Evolutionary conservation across 2,329 filamentous ascomycete species (phyloP).

Genomic region (Paradendryphiella salina): DNA sequence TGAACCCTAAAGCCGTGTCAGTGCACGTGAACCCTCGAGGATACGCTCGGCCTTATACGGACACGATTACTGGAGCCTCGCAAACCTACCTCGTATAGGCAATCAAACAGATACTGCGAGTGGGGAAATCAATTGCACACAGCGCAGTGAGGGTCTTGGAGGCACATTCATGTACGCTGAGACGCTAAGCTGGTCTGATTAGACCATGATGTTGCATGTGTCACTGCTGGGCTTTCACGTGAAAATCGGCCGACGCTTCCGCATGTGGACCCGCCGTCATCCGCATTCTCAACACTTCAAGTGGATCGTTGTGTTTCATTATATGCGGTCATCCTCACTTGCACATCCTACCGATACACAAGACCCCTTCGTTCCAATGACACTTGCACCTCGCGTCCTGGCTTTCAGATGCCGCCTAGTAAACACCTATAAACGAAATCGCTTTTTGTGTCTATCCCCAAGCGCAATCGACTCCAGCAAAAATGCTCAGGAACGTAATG

Average conservation of each 20-base stretch:
- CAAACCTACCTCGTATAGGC: conserved; percentile 33
- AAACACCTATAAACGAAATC: conserved; percentile 19
- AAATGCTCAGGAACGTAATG: conserved; percentile 40
- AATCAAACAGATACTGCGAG: conserved; percentile 16
- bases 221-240: conserved; percentile 30
- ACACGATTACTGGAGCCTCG: conserved; percentile 16
- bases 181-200: conserved; percentile 16
- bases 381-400: conserved; percentile 18
- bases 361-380: conserved; percentile 17
- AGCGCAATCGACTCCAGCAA: conserved; percentile 35
- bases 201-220: conserved; percentile 12
- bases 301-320: conserved; percentile 28
- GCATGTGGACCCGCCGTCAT: conserved; percentile 20
- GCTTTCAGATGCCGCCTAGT: conserved; percentile 21
- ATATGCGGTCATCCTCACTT: conserved; percentile 25
- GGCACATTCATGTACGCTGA: conserved; percentile 10
- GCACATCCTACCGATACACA: conserved; percentile 22
- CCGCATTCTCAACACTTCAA: conserved; percentile 19
- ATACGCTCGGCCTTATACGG: conserved; percentile 22
- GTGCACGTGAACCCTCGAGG: conserved; percentile 30
- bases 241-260: conserved; percentile 30
- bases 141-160: conserved; percentile 12
- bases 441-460: conserved; percentile 34
- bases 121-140: conserved; percentile 6
- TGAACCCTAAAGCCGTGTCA: conserved; percentile 22